Percentiles rank a stretch among this genome's conserved stretches.
Evolutionary conservation across 2,329 filamentous ascomycete species (phyloP).

Genomic region (Fusarium virguliforme): DNA sequence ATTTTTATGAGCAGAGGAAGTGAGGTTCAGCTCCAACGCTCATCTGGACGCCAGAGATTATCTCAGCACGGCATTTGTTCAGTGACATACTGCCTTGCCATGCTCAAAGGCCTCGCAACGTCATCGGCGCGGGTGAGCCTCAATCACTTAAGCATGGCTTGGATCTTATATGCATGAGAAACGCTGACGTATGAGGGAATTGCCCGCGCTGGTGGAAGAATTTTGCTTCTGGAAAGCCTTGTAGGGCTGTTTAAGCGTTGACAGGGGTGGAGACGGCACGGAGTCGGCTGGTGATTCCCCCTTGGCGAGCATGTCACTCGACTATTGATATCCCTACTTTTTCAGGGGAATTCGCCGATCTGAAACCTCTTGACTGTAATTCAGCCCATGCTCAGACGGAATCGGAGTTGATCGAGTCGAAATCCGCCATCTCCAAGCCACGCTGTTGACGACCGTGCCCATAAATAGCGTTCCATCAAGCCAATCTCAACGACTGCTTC

Average conservation of each 20-base stretch:
- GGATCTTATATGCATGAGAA: slow-evolving; percentile 11
- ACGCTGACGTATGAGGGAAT: slow-evolving; percentile 8
- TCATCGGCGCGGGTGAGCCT: slow-evolving; percentile 7
- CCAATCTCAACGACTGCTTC: slow-evolving; percentile 8
- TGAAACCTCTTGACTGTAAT: not conserved
- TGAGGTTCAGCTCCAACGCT: not conserved
- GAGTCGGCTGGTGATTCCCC: not conserved
- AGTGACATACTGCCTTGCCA: not conserved
- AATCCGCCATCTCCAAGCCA: slow-evolving; percentile 7
- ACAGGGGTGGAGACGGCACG: slow-evolving; percentile 6
- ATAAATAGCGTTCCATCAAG: slow-evolving; percentile 8
- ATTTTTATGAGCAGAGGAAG: not conserved
- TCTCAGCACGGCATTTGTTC: not conserved
- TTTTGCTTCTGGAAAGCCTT: slow-evolving; percentile 13
- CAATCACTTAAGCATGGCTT: slow-evolving; percentile 11
- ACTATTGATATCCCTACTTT: not conserved
- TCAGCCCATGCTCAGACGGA: slow-evolving; percentile 6
- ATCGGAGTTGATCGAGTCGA: slow-evolving; percentile 1
- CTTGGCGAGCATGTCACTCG: not conserved
- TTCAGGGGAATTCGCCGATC: not conserved
- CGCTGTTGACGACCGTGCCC: slow-evolving; percentile 13
- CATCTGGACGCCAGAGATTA: not conserved
- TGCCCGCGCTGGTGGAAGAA: not conserved
- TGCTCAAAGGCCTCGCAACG: not conserved
- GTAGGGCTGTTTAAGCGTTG: slow-evolving; percentile 4